phyloP scores from a whole-genome alignment of 1,284 basidiomycete species.

The Cryptococcus sp. region DNA sequence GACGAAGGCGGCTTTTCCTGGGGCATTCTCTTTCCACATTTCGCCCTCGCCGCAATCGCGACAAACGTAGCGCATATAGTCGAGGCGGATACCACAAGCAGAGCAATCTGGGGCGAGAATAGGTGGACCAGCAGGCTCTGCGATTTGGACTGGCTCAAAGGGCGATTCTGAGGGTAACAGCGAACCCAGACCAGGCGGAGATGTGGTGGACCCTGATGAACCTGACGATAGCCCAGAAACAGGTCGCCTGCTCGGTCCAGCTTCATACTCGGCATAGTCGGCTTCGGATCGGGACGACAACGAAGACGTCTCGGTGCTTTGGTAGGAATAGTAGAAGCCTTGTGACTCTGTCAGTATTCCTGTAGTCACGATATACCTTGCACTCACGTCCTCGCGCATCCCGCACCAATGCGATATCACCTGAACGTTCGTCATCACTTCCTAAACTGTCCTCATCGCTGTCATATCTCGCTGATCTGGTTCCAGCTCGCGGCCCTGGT shows the following conservation, averaged over 20 bases:
- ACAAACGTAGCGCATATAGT: slow-evolving; percentile 82
- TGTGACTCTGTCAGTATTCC: slow-evolving; percentile 1
- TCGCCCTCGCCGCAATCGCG: slow-evolving; percentile 73
- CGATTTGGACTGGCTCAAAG: slow-evolving; percentile 57
- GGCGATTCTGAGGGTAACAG: slow-evolving; percentile 35
- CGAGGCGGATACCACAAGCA: slow-evolving; percentile 69
- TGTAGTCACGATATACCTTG: neutral
- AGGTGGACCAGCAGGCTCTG: slow-evolving; percentile 57
- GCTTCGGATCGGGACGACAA: slow-evolving; percentile 28
- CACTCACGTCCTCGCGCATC: slow-evolving; percentile 51
- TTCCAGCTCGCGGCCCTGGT: slow-evolving; percentile 5
- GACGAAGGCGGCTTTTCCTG: slow-evolving; percentile 28
- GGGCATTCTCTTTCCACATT: slow-evolving; percentile 44
- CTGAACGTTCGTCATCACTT: slow-evolving; percentile 44
- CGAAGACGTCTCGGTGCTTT: slow-evolving; percentile 36
- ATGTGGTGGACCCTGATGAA: slow-evolving; percentile 24
- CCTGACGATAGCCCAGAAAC: slow-evolving; percentile 19
- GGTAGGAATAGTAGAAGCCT: slow-evolving; percentile 54
- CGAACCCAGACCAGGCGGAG: slow-evolving; percentile 7
- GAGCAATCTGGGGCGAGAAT: slow-evolving; percentile 75
- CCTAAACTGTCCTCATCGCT: slow-evolving; percentile 42
- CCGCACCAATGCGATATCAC: slow-evolving; percentile 44
- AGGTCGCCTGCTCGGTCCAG: slow-evolving; percentile 3
- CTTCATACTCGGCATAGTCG: slow-evolving; percentile 12
- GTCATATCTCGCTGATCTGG: slow-evolving; percentile 25